A percentile compares a stretch with the other conserved stretches of the same genome.
phyloP scores from a whole-genome alignment of 2,329 filamentous ascomycete species.

The Botrytis fabae region DNA sequence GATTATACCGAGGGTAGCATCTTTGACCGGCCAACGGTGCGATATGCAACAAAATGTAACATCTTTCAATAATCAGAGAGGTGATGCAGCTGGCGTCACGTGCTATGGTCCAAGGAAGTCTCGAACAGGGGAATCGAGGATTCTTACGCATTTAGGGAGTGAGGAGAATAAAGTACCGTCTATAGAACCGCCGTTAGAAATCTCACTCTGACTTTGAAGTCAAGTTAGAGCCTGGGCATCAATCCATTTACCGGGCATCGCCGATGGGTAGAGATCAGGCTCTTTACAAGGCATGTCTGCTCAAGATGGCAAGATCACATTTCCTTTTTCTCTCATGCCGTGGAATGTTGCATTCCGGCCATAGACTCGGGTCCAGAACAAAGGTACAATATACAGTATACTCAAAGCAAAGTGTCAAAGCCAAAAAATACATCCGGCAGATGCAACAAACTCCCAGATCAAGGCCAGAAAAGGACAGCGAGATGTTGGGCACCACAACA shows the following conservation, averaged over 20 bases:
- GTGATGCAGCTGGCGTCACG: background rate
- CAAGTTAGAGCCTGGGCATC: background rate
- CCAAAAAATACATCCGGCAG: background rate
- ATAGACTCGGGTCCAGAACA: slow-evolving; percentile 18
- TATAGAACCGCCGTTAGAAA: background rate
- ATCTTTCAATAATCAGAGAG: background rate
- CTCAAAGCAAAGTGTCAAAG: background rate
- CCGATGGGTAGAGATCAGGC: slow-evolving; percentile 6
- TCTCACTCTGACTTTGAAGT: background rate
- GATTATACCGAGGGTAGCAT: background rate
- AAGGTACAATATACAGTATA: background rate
- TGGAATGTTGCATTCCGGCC: background rate
- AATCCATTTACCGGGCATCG: slow-evolving; percentile 1
- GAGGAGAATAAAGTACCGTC: background rate
- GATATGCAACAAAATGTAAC: slow-evolving; percentile 18
- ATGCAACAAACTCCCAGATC: background rate
- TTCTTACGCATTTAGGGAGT: background rate
- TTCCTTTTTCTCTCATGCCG: slow-evolving; percentile 5
- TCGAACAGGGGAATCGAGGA: background rate
- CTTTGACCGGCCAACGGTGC: slow-evolving; percentile 17
- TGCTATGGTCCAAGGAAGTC: background rate
- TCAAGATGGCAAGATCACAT: slow-evolving; percentile 21
- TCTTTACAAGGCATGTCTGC: slow-evolving; percentile 10
- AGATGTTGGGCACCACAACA: slow-evolving; percentile 19
- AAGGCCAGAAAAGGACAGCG: slow-evolving; percentile 7